Conservation (phyloP, 768 basidiomycete species). For the Trametes meyenii region DNA sequence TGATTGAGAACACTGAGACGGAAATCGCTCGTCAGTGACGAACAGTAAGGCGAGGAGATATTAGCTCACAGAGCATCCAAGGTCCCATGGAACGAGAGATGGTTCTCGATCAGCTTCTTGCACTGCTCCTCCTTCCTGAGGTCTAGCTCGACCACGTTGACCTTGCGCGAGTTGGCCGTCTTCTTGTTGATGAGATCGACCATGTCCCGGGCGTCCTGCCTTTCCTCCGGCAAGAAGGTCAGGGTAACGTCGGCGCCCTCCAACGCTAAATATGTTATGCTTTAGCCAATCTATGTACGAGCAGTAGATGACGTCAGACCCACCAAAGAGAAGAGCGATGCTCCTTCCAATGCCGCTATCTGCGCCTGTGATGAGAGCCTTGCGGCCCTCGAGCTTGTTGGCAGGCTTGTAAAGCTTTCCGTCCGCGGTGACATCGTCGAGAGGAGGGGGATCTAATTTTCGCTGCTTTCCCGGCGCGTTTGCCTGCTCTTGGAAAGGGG, state of each 20-base stretch:
- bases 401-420: constrained; percentile 48
- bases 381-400: constrained; percentile 51
- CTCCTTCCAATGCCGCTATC: constrained; percentile 53
- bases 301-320: not conserved
- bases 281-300: not conserved
- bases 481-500: constrained; percentile 36
- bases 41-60: constrained; percentile 11
- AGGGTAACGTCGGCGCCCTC: constrained; percentile 43
- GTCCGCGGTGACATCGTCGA: constrained; percentile 47
- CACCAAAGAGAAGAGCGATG: constrained; percentile 44
- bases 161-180: constrained; percentile 40
- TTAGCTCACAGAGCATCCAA: constrained; percentile 42
- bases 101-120: constrained; percentile 41
- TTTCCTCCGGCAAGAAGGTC: constrained; percentile 37
- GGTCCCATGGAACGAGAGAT: constrained; percentile 39
- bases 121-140: constrained; percentile 42
- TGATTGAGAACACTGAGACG: constrained; percentile 44
- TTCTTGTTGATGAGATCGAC: constrained; percentile 42
- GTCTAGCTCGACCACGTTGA: constrained; percentile 43
- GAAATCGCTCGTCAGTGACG: not conserved
- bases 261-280: constrained; percentile 27
- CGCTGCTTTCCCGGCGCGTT: constrained; percentile 35
- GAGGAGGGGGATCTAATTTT: constrained; percentile 37
- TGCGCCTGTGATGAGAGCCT: constrained; percentile 51
- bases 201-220: constrained; percentile 43